phyloP scores from a whole-genome alignment of 2,329 filamentous ascomycete genomes.

The Botrytis cinerea region DNA sequence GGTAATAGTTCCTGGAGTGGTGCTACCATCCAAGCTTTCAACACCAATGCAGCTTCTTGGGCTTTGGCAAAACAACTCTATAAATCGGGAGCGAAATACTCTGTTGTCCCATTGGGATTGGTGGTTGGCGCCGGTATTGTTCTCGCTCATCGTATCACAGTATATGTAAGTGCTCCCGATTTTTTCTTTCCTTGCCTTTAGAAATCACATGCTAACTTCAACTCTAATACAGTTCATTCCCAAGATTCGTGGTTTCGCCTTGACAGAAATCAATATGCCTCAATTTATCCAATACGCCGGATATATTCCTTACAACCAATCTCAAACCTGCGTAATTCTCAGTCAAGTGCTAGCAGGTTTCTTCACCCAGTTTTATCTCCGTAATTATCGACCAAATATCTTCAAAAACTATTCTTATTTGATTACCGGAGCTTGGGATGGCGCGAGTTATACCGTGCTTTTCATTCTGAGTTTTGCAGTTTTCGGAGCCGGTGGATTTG shows the following conservation, averaged over 20 bases:
- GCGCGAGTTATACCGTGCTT: slow-evolving; percentile 45
- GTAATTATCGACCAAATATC: slow-evolving; percentile 42
- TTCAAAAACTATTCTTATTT: slow-evolving; percentile 49
- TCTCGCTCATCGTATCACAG: slow-evolving; percentile 48
- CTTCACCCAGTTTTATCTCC: slow-evolving; percentile 46
- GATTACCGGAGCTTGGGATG: slow-evolving; percentile 45
- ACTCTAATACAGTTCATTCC: slow-evolving; percentile 47
- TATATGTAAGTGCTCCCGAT: slow-evolving; percentile 41
- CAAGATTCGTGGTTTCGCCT: slow-evolving; percentile 47
- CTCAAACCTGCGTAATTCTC: slow-evolving; percentile 57
- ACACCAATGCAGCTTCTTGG: slow-evolving; percentile 48
- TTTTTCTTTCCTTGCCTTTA: neutral
- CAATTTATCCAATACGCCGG: slow-evolving; percentile 58
- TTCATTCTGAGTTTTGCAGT: slow-evolving; percentile 49
- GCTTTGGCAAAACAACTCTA: slow-evolving; percentile 58
- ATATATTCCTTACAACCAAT: slow-evolving; percentile 56
- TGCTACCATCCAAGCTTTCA: slow-evolving; percentile 50
- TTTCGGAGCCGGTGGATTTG: slow-evolving; percentile 47
- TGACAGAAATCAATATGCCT: slow-evolving; percentile 52
- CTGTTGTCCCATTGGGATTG: slow-evolving; percentile 53
- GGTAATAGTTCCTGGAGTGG: slow-evolving; percentile 52
- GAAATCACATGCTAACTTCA: slow-evolving; percentile 20
- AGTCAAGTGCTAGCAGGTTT: slow-evolving; percentile 50
- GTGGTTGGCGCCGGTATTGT: slow-evolving; percentile 51
- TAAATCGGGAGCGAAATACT: slow-evolving; percentile 47